Evolutionary conservation across 805 yeast genomes (phyloP).

Genomic region (Sugiyamaella valdiviana): DNA sequence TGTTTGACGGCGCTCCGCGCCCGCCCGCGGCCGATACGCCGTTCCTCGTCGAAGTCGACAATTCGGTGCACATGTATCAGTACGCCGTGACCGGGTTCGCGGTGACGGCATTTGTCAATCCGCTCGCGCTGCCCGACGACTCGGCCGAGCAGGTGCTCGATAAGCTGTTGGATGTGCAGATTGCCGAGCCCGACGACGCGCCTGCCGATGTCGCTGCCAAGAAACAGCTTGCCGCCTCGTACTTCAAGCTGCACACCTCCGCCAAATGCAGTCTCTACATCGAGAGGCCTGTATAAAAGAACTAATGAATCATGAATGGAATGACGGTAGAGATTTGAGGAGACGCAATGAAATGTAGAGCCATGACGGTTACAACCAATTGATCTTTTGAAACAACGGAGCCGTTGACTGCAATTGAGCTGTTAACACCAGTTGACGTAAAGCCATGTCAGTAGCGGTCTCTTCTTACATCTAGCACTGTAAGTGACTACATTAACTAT

Average conservation of each 20-base stretch:
- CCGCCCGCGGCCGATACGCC: neutral
- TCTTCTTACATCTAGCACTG: too few relatives aligned
- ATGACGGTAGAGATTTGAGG: neutral
- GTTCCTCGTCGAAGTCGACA: neutral
- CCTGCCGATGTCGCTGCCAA: slow-evolving; percentile 9
- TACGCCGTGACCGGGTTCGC: neutral
- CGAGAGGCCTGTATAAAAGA: neutral
- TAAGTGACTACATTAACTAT: too few relatives aligned
- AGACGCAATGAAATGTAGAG: neutral
- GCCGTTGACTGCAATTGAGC: too few relatives aligned
- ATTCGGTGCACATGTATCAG: neutral
- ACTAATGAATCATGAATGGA: neutral
- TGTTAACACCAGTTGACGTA: too few relatives aligned
- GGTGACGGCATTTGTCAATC: neutral
- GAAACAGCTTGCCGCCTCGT: slow-evolving; percentile 1
- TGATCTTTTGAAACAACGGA: neutral
- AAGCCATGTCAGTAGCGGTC: too few relatives aligned
- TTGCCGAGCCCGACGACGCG: neutral
- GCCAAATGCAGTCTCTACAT: slow-evolving; percentile 10
- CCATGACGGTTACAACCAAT: neutral
- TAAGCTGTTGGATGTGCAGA: neutral
- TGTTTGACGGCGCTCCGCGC: neutral
- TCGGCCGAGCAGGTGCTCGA: neutral
- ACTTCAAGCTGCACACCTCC: neutral
- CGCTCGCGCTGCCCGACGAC: neutral